A percentile compares a stretch with the other conserved stretches of the same genome.
Evolutionary conservation across 2,329 filamentous ascomycete genomes (phyloP).

Genomic region (Cytospora chrysosperma): DNA sequence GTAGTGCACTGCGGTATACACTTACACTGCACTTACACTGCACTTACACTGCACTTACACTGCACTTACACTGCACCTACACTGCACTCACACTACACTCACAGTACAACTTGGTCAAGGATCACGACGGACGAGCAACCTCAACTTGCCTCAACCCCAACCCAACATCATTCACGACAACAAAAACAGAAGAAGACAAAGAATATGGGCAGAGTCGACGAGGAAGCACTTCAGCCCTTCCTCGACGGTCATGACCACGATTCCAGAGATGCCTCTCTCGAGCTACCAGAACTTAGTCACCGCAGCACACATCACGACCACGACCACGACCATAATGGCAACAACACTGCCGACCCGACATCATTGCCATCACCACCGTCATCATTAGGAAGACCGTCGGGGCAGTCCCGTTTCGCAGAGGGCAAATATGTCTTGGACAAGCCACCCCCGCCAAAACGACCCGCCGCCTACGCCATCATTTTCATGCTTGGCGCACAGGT

Average conservation of each 20-base stretch:
- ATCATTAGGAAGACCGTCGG: too few relatives aligned
- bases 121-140: neutral
- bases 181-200: neutral
- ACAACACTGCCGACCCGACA: neutral
- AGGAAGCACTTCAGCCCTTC: constrained; percentile 5
- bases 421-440: neutral
- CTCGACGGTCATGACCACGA: neutral
- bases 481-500: constrained; percentile 14
- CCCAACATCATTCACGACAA: too few relatives aligned
- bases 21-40: neutral
- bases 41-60: neutral
- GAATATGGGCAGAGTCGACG: neutral
- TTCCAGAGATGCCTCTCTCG: neutral
- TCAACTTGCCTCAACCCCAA: neutral
- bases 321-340: too few relatives aligned
- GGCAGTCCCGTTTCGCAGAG: neutral
- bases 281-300: neutral
- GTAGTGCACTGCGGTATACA: too few relatives aligned
- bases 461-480: constrained; percentile 3
- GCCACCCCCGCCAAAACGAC: neutral
- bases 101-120: neutral
- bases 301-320: neutral
- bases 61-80: too few relatives aligned
- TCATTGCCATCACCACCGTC: neutral
- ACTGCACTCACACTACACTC: neutral